These are phyloP conservation scores for Pleurotus citrinopileatus DNA, from an alignment of 768 basidiomycete genomes.

Conservation along the genomic window DNA sequence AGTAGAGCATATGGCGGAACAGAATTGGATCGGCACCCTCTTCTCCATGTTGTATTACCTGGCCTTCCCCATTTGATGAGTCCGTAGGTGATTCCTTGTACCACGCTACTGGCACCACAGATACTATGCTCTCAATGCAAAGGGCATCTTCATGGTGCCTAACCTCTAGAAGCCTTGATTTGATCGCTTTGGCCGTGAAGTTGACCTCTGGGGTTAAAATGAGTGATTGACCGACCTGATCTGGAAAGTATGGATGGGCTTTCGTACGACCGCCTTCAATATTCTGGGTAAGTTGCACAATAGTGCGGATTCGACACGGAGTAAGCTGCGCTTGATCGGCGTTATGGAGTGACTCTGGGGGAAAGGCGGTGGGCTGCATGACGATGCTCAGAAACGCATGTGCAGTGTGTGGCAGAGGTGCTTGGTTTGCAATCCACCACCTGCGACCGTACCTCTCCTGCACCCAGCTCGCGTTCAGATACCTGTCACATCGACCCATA, in stretches of 20 bases:
- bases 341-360: slow-evolving; percentile 22
- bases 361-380: slow-evolving; percentile 41
- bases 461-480: slow-evolving; percentile 89
- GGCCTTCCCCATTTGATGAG: slow-evolving; percentile 17
- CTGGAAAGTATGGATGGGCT: slow-evolving; percentile 77
- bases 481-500: slow-evolving; percentile 36
- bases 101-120: slow-evolving; percentile 38
- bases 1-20: slow-evolving; percentile 72
- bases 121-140: slow-evolving; percentile 61
- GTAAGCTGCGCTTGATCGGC: slow-evolving; percentile 3
- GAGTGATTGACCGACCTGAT: slow-evolving; percentile 48
- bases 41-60: too few relatives aligned
- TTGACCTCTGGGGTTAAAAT: slow-evolving; percentile 45
- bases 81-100: slow-evolving; percentile 10
- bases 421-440: slow-evolving; percentile 87
- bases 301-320: slow-evolving; percentile 58
- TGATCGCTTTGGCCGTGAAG: slow-evolving; percentile 38
- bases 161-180: slow-evolving; percentile 54
- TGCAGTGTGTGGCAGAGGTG: slow-evolving; percentile 65
- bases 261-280: slow-evolving; percentile 70
- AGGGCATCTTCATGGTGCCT: slow-evolving; percentile 50
- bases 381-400: slow-evolving; percentile 78
- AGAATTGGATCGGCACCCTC: slow-evolving; percentile 41
- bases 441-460: slow-evolving; percentile 66
- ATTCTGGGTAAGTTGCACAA: slow-evolving; percentile 79